Evolutionary conservation across 2,329 filamentous ascomycete species (phyloP).

Genomic region (Huntiella abstrusa): DNA sequence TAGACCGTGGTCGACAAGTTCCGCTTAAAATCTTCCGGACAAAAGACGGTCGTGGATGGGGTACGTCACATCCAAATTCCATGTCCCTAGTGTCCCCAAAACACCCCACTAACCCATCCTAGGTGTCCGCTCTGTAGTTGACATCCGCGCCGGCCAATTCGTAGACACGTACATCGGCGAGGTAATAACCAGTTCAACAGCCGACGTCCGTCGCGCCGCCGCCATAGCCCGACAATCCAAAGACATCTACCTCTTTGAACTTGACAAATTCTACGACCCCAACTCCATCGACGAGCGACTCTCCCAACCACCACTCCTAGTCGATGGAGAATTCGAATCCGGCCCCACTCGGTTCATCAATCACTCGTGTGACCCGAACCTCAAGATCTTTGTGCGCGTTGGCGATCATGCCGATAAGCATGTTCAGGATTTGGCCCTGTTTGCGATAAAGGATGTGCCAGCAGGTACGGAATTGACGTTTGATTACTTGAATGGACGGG

Average conservation of each 20-base stretch:
- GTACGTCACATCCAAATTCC: slow-evolving; percentile 21
- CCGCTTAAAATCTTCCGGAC: slow-evolving; percentile 64
- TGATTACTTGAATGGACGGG: slow-evolving; percentile 54
- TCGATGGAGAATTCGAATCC: slow-evolving; percentile 58
- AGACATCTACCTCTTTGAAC: slow-evolving; percentile 58
- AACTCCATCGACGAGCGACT: slow-evolving; percentile 37
- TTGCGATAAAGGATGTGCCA: slow-evolving; percentile 47
- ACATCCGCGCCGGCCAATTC: slow-evolving; percentile 54
- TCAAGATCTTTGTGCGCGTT: slow-evolving; percentile 60
- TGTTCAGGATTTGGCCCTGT: slow-evolving; percentile 60
- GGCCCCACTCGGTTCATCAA: slow-evolving; percentile 70
- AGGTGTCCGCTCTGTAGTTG: slow-evolving; percentile 45
- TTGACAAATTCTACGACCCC: slow-evolving; percentile 59
- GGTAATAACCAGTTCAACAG: slow-evolving; percentile 44
- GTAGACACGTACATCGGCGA: slow-evolving; percentile 65
- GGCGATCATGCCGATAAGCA: slow-evolving; percentile 57
- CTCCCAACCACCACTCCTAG: slow-evolving; percentile 35
- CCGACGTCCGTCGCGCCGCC: slow-evolving; percentile 40
- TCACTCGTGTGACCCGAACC: slow-evolving; percentile 62
- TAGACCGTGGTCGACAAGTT: slow-evolving; percentile 53
- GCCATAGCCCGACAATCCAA: slow-evolving; percentile 42
- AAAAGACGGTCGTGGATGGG: slow-evolving; percentile 49
- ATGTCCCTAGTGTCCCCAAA: not conserved
- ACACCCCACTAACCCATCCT: not conserved
- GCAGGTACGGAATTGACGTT: slow-evolving; percentile 56